Evolutionary conservation across 1,139 yeast genomes (phyloP), one percentile per base, ranked within the genome.

Genomic region (Kazachstania sp.): DNA sequence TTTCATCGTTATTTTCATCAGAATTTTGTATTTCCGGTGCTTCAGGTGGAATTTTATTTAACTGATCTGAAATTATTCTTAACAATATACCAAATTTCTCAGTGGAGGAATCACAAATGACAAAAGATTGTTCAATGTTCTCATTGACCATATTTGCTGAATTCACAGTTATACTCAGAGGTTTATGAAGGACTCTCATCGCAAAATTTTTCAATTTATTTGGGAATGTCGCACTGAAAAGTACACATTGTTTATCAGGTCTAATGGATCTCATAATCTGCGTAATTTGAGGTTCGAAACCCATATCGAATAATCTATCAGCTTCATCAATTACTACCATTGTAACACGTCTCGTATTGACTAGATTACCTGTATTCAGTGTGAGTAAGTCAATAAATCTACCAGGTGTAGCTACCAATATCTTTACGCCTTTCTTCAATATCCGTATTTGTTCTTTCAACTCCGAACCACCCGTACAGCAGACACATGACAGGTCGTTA

Each of bases 191-290:
- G 1, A 81, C 74, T 52, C 77, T 78, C 44, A 75, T 72, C 0
- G 96, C 97, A 52, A 90, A 72, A 2, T 69, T 66, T 59, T 86
- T 95, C 75, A 92, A 77, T 53, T 83, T 83, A 18, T 73, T 71
- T 0, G 97, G 97, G 56, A 92, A 88, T 0, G 99, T 94, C 0
- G 98, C 98, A 11, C 96, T 86, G 62, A 92, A 92, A 35, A 94
- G 66, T 5, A 90, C 94, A n/a, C 95, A 86, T 61, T 92, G 98
- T 47, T 84, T 72, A 60, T 90, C 96, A 0, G 95, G 95, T 45
- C 97, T 73, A 1, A 87, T 75, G 41, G 85, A 85, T 30, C 78
- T 73, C 59, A 88, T 73, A 29, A 94, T 83, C 59, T 87, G 86
- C 58, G 78, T 81, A 3, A 94, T 90, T 62, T 94, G 99, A 0